Percentiles rank a stretch among this genome's conserved stretches.
These are phyloP conservation scores for Penicillium coffeae DNA, from an alignment of 495 filamentous ascomycete species.

Conservation along the genomic window DNA sequence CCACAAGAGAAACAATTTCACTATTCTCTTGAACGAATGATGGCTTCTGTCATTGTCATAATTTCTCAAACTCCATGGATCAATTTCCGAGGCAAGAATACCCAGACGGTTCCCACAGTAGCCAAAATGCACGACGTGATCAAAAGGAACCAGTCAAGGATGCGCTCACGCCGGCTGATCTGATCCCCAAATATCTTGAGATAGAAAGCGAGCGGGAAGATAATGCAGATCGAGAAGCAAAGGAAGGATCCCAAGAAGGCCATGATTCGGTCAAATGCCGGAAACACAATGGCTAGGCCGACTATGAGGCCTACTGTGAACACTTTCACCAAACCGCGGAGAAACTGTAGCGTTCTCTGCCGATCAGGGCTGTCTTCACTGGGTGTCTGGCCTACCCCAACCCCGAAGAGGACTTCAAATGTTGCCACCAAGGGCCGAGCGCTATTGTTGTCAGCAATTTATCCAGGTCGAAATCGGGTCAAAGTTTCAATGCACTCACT, in stretches of 20 bases:
- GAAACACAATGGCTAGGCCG: constrained; percentile 72
- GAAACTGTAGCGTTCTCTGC: constrained; percentile 54
- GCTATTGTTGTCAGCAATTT: constrained; percentile 32
- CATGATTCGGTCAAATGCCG: constrained; percentile 91
- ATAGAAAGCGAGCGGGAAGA: constrained; percentile 84
- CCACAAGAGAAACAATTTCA: constrained; percentile 79
- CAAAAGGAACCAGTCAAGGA: constrained; percentile 67
- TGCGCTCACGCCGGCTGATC: constrained; percentile 60
- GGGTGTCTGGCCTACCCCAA: constrained; percentile 42
- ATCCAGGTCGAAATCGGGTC: not conserved
- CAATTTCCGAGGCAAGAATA: constrained; percentile 72
- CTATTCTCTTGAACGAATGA: constrained; percentile 56
- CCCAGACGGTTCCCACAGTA: constrained; percentile 76
- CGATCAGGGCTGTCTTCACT: constrained; percentile 42
- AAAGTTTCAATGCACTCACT: constrained; percentile 58
- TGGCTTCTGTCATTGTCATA: constrained; percentile 4
- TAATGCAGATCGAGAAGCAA: constrained; percentile 92
- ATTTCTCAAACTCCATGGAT: constrained; percentile 27
- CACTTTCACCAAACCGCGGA: constrained; percentile 59
- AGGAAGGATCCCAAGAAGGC: constrained; percentile 85
- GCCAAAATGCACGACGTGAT: constrained; percentile 65
- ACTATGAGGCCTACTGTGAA: constrained; percentile 57
- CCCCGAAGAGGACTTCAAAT: constrained; percentile 71
- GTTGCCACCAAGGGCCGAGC: constrained; percentile 84
- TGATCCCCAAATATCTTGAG: constrained; percentile 87